Conservation (phyloP, 257 asterid species). For the Solanum ahanhuiri region DNA sequence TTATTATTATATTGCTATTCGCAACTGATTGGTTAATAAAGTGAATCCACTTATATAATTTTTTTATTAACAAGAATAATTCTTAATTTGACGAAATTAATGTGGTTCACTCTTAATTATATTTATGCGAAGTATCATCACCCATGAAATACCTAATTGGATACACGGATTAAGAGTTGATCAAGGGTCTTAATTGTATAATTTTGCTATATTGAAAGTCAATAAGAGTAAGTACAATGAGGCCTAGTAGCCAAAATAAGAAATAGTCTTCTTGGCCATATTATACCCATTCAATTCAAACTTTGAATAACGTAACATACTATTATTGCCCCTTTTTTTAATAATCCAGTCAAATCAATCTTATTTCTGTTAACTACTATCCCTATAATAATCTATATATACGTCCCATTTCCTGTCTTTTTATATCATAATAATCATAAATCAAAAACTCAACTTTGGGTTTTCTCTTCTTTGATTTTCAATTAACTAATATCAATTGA, state of each 20-base stretch:
- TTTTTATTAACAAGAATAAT: not conserved
- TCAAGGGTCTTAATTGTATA: not conserved
- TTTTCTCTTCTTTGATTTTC: not conserved
- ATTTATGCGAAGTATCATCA: not conserved
- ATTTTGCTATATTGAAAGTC: not conserved
- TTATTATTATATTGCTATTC: not conserved
- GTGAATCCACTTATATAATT: not conserved
- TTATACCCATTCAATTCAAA: not conserved
- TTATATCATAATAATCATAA: not conserved
- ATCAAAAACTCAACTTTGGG: not conserved
- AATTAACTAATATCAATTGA: not conserved
- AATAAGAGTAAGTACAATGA: not conserved
- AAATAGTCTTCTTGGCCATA: not conserved
- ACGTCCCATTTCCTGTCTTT: not conserved
- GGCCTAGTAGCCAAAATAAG: not conserved
- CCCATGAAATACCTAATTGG: not conserved
- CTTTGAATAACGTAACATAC: not conserved
- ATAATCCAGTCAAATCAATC: not conserved
- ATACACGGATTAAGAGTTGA: not conserved
- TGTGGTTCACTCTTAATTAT: not conserved
- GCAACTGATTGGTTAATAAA: not conserved
- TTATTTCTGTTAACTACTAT: not conserved
- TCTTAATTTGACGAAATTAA: not conserved
- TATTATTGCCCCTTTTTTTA: not conserved
- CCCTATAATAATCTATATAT: not conserved